Percentiles rank a stretch among this genome's conserved stretches.
Conservation (phyloP, 2,329 filamentous ascomycete species). For the Aureobasidium lini region DNA sequence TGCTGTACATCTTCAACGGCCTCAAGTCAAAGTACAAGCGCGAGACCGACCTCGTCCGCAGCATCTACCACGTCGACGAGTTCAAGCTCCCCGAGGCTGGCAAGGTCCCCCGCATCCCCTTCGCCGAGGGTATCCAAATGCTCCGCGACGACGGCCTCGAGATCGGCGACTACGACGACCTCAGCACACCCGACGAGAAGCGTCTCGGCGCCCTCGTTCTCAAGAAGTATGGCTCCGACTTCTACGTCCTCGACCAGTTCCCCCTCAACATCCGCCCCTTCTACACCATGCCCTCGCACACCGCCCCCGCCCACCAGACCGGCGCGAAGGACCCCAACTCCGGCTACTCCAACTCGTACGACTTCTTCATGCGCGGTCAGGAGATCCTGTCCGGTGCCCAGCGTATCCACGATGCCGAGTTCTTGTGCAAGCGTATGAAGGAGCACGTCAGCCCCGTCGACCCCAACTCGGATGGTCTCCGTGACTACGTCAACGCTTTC, state of each 20-base stretch:
- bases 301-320: conserved; percentile 42
- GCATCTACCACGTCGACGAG: conserved; percentile 68
- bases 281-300: conserved; percentile 76
- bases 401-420: conserved; percentile 55
- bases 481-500: conserved; percentile 59
- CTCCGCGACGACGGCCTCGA: conserved; percentile 71
- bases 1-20: conserved; percentile 74
- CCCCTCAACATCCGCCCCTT: conserved; percentile 82
- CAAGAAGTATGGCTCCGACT: conserved; percentile 87
- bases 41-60: conserved; percentile 64
- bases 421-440: conserved; percentile 51
- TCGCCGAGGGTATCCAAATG: conserved; percentile 69
- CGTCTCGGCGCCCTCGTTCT: conserved; percentile 81
- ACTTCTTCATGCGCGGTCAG: conserved; percentile 65
- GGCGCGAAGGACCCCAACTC: conserved; percentile 38
- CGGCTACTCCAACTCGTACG: conserved; percentile 57
- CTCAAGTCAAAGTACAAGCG: conserved; percentile 58
- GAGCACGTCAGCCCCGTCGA: conserved; percentile 50
- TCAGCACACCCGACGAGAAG: conserved; percentile 75
- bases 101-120: conserved; percentile 68
- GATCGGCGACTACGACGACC: conserved; percentile 69
- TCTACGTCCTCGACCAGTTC: conserved; percentile 96
- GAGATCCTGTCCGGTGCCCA: conserved; percentile 62
- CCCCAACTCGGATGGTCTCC: conserved; percentile 51
- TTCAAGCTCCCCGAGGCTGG: conserved; percentile 68